A percentile compares a stretch with the other conserved stretches of the same genome.
These are phyloP conservation scores for Peronospora tabacina DNA, from an alignment of 352 stramenopile genomes.

Conservation along the genomic window DNA sequence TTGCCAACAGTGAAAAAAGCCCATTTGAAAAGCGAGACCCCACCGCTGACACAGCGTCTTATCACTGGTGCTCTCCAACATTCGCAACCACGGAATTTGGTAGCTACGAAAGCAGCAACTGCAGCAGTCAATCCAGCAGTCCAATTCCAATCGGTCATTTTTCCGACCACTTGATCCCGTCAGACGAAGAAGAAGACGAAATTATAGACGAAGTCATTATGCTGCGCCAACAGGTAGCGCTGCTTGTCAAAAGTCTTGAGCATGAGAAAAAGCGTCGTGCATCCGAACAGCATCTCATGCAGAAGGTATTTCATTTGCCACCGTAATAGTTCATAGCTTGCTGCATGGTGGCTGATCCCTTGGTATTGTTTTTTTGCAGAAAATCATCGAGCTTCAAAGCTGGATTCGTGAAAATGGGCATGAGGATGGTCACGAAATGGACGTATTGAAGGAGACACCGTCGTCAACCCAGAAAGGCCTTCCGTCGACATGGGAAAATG, in stretches of 20 bases:
- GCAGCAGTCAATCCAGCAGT: constrained; percentile 26
- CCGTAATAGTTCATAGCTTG: neutral
- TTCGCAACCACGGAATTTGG: constrained; percentile 17
- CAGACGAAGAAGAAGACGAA: constrained; percentile 28
- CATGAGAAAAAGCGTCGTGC: constrained; percentile 61
- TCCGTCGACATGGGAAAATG: constrained; percentile 12
- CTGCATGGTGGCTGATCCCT: neutral
- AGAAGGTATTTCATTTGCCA: constrained; percentile 30
- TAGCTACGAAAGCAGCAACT: constrained; percentile 24
- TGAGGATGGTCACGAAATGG: constrained; percentile 29
- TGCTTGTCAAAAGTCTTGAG: constrained; percentile 51
- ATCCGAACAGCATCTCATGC: constrained; percentile 58
- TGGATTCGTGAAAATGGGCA: constrained; percentile 48
- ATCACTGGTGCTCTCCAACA: constrained; percentile 20
- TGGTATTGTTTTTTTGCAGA: constrained; percentile 25
- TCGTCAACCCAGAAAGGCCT: constrained; percentile 3
- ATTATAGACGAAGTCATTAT: constrained; percentile 30
- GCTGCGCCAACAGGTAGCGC: constrained; percentile 48
- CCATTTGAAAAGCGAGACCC: constrained; percentile 17
- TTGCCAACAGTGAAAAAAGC: constrained; percentile 18
- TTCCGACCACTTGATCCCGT: constrained; percentile 20
- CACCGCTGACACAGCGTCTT: constrained; percentile 18
- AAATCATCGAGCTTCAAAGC: constrained; percentile 67
- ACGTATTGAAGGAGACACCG: constrained; percentile 3
- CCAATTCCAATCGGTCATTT: constrained; percentile 18